A percentile compares a stretch with the other conserved stretches of the same genome.
Evolutionary conservation across 192 early-diverging fungal species (phyloP).

Genomic region (Paraglomus occultum): DNA sequence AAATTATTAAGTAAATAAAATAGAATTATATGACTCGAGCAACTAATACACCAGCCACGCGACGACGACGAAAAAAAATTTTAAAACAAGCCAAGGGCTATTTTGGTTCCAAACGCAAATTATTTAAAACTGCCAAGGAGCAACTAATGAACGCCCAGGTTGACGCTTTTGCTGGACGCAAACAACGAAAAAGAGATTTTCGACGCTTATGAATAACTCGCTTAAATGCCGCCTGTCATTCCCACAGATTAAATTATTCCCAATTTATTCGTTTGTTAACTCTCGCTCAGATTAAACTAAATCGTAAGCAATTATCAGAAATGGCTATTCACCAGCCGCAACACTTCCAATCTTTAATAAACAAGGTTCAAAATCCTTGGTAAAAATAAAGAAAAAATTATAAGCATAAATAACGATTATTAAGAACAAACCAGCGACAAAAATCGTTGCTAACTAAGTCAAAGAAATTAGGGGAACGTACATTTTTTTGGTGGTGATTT

Average conservation of each 20-base stretch:
- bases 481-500: too few species aligned
- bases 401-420: too few species aligned
- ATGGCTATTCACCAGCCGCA: constrained; percentile 9
- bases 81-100: constrained; percentile 13
- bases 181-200: constrained; percentile 15
- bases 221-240: constrained; percentile 6
- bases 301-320: constrained; percentile 15
- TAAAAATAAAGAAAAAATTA: too few species aligned
- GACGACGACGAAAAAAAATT: constrained; percentile 11
- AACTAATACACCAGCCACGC: constrained; percentile 5
- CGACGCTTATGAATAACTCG: constrained; percentile 5
- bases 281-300: constrained; percentile 4
- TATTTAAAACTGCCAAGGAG: constrained; percentile 21
- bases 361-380: constrained; percentile 14
- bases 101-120: constrained; percentile 24
- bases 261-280: constrained; percentile 5
- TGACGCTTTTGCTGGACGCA: constrained; percentile 7
- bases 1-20: constrained; percentile 26
- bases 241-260: not conserved
- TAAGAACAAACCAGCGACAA: too few species aligned
- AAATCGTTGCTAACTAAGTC: too few species aligned
- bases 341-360: not conserved
- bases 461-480: too few species aligned
- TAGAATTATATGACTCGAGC: constrained; percentile 15
- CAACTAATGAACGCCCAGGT: constrained; percentile 1